Evolutionary conservation across 129 eudicot species (phyloP).

Genomic region (Arctium lappa): DNA sequence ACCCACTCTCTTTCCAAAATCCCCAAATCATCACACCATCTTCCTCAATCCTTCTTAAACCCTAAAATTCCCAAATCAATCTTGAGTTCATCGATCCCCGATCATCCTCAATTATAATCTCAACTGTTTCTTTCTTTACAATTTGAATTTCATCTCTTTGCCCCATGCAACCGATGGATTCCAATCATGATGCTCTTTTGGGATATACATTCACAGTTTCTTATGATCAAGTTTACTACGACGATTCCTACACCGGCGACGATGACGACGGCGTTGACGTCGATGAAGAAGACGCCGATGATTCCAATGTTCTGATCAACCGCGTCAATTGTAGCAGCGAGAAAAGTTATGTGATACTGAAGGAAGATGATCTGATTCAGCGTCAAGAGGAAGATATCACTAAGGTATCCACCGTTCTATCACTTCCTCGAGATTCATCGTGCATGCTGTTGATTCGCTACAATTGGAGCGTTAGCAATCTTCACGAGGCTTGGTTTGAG

Average conservation of each 20-base stretch:
- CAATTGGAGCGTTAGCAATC: conserved; percentile 35
- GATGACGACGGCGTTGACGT: neutral
- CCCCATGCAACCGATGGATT: conserved; percentile 20
- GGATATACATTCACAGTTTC: neutral
- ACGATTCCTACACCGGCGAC: neutral
- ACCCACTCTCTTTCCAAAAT: neutral
- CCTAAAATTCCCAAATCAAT: conserved; percentile 21
- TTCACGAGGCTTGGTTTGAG: conserved; percentile 59
- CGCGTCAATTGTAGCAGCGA: neutral
- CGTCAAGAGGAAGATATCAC: conserved; percentile 28
- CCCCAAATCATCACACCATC: conserved; percentile 19
- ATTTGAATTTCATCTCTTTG: conserved; percentile 2
- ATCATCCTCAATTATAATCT: neutral
- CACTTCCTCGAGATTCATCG: conserved; percentile 18
- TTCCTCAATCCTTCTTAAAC: conserved; percentile 19
- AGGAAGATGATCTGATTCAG: conserved; percentile 25
- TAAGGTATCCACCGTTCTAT: conserved; percentile 23
- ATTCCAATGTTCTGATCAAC: conserved; percentile 18
- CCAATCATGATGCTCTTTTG: conserved; percentile 6
- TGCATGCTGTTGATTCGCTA: conserved; percentile 23
- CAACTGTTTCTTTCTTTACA: neutral
- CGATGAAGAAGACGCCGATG: conserved; percentile 14
- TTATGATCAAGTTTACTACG: conserved; percentile 7
- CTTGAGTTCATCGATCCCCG: neutral
- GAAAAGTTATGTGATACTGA: conserved; percentile 22